Percentiles rank a stretch among this genome's conserved stretches.
phyloP scores from a whole-genome alignment of 305 asterid genomes.

The Plantago lanceolata region DNA sequence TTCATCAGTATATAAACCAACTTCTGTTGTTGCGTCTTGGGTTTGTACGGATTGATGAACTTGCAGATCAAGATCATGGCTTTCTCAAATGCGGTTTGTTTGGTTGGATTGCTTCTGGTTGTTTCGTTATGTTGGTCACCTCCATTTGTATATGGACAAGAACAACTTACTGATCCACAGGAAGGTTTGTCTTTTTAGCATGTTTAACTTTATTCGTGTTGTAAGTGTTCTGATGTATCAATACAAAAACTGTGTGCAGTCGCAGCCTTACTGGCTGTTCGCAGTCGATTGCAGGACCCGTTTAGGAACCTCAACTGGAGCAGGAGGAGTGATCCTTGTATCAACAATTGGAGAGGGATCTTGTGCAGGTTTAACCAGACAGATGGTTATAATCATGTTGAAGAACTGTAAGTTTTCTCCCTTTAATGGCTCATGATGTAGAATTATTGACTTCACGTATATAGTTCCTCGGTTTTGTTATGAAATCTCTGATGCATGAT shows the following conservation, averaged over 20 bases:
- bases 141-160: slow-evolving; percentile 30
- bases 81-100: slow-evolving; percentile 5
- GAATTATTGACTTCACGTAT: neutral
- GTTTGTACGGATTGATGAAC: neutral
- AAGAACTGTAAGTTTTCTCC: slow-evolving; percentile 43
- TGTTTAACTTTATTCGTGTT: too few relatives aligned
- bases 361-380: slow-evolving; percentile 24
- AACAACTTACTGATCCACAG: slow-evolving; percentile 36
- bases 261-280: slow-evolving; percentile 41
- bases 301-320: slow-evolving; percentile 40
- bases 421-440: neutral
- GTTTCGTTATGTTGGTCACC: slow-evolving; percentile 26
- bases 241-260: slow-evolving; percentile 29
- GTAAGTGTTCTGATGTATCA: neutral
- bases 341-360: slow-evolving; percentile 44
- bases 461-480: neutral
- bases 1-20: neutral
- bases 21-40: neutral
- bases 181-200: slow-evolving; percentile 27
- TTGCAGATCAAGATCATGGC: slow-evolving; percentile 37
- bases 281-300: slow-evolving; percentile 35
- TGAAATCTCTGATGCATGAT: neutral
- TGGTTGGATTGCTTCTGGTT: slow-evolving; percentile 23
- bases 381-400: slow-evolving; percentile 51
- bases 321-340: slow-evolving; percentile 46